Conservation (phyloP, 2,329 filamentous ascomycete species). For the Colletotrichum salicis region DNA sequence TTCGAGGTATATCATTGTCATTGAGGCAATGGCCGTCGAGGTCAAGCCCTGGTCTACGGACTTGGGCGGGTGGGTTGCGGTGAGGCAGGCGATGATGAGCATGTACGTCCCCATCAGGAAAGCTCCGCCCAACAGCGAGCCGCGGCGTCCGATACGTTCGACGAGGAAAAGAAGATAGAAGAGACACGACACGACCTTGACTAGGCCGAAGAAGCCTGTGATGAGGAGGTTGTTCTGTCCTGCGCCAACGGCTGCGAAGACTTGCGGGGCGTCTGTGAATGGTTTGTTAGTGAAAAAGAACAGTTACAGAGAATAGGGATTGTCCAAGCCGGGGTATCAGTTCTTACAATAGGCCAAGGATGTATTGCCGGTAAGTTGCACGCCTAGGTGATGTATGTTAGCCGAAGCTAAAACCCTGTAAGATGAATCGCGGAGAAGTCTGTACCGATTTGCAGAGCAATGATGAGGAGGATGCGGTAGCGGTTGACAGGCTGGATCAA, state of each 20-base stretch:
- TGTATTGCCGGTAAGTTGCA: slow-evolving; percentile 62
- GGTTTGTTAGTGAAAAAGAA: neutral
- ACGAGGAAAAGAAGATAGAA: slow-evolving; percentile 59
- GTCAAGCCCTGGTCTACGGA: slow-evolving; percentile 41
- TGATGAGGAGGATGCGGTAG: slow-evolving; percentile 57
- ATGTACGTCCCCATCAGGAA: slow-evolving; percentile 63
- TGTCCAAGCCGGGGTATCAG: no score
- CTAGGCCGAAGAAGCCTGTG: slow-evolving; percentile 63
- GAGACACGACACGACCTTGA: slow-evolving; percentile 60
- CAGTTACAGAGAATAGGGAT: no score
- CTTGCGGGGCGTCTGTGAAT: slow-evolving; percentile 56
- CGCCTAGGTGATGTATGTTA: slow-evolving; percentile 37
- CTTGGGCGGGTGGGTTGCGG: slow-evolving; percentile 54
- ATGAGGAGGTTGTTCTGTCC: slow-evolving; percentile 54
- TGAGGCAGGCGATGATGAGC: slow-evolving; percentile 62
- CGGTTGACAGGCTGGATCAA: slow-evolving; percentile 57
- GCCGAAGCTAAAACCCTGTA: neutral
- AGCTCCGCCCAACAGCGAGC: slow-evolving; percentile 59
- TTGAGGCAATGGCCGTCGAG: slow-evolving; percentile 56
- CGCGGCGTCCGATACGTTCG: slow-evolving; percentile 59
- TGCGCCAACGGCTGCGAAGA: slow-evolving; percentile 61
- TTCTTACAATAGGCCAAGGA: slow-evolving; percentile 59
- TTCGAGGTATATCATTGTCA: slow-evolving; percentile 62
- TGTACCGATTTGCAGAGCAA: slow-evolving; percentile 59
- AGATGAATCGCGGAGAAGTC: no score